These are phyloP conservation scores for Aspergillus awamori DNA, from an alignment of 2,329 filamentous ascomycete genomes.

Conservation along the genomic window DNA sequence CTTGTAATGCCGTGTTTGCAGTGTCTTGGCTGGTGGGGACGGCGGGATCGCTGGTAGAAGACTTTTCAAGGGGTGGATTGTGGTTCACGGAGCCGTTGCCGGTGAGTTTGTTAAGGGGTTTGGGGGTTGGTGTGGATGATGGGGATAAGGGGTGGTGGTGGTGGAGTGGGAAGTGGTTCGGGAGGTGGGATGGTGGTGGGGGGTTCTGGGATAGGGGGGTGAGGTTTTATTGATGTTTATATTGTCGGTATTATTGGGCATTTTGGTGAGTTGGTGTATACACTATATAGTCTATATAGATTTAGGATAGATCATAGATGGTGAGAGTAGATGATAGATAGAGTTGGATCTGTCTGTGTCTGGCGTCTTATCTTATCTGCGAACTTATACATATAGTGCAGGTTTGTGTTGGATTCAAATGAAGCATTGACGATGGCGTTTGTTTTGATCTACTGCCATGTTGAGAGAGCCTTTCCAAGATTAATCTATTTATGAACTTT, in stretches of 20 bases:
- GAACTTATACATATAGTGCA: no score
- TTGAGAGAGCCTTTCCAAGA: no score
- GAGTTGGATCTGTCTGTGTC: no score
- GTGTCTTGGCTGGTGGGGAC: conserved; percentile 70
- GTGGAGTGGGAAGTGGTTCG: conserved; percentile 60
- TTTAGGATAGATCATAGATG: no score
- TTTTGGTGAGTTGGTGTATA: no score
- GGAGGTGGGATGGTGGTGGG: conserved; percentile 61
- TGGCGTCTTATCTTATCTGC: no score
- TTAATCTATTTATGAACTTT: no score
- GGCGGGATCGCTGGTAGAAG: conserved; percentile 68
- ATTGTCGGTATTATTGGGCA: background rate
- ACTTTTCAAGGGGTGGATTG: conserved; percentile 72
- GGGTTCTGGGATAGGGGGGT: conserved; percentile 66
- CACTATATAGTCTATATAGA: no score
- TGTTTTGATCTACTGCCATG: no score
- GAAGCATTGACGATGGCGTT: no score
- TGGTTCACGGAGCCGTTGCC: conserved; percentile 86
- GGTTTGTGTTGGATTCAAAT: no score
- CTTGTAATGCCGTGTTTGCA: conserved; percentile 65
- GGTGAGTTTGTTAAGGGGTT: conserved; percentile 66
- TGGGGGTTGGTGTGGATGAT: conserved; percentile 68
- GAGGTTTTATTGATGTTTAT: conserved; percentile 22
- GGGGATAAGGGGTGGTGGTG: conserved; percentile 68
- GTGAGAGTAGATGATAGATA: no score